Conservation (phyloP, 2,329 filamentous ascomycete genomes). For the Neurospora sp. region DNA sequence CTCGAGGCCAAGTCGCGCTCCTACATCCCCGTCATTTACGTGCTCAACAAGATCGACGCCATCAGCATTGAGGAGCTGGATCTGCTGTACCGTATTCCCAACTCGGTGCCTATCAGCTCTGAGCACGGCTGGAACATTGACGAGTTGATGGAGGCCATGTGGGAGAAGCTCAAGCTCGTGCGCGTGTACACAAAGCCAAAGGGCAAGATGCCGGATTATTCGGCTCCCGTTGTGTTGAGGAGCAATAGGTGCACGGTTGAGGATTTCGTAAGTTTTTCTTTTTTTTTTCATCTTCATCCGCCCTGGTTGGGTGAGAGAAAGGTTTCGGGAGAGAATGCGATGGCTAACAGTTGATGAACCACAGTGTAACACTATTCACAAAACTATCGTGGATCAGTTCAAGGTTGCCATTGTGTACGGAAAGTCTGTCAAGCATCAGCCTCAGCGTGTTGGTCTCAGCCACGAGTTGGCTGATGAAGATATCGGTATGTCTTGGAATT, state of each 20-base stretch:
- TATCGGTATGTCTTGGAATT: constrained; percentile 57
- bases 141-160: constrained; percentile 95
- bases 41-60: constrained; percentile 96
- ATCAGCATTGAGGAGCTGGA: constrained; percentile 98
- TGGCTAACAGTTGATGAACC: constrained; percentile 28
- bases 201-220: constrained; percentile 87
- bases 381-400: constrained; percentile 92
- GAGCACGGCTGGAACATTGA: constrained; percentile 98
- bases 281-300: background rate
- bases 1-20: constrained; percentile 88
- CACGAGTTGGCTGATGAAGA: constrained; percentile 96
- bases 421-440: constrained; percentile 97
- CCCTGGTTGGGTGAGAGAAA: background rate
- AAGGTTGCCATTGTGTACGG: constrained; percentile 93
- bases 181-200: constrained; percentile 98
- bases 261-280: constrained; percentile 71
- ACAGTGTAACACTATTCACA: constrained; percentile 94
- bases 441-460: constrained; percentile 81
- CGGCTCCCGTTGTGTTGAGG: constrained; percentile 78
- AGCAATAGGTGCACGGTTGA: constrained; percentile 79
- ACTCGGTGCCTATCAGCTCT: constrained; percentile 92
- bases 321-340: background rate
- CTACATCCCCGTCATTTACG: constrained; percentile 98
- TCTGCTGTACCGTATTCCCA: constrained; percentile 89
- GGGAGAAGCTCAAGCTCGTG: constrained; percentile 87